Base-by-base conservation (phyloP, 129 eudicot genomes). In the Apium graveolens region DNA sequence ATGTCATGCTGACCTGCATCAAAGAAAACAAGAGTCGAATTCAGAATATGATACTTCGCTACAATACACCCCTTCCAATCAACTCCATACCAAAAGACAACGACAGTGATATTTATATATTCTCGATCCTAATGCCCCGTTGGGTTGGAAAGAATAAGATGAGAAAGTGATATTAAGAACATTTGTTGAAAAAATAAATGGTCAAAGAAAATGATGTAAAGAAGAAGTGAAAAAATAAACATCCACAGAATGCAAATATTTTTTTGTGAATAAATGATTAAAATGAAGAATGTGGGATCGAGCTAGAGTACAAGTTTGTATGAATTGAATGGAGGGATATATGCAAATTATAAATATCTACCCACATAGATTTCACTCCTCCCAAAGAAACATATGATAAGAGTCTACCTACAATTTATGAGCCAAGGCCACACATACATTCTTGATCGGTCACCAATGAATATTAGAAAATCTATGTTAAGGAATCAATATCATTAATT, bases 1-100 rank as follows among this genome's bases (percentile, higher is more conserved):
- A 70, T 8, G 91, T 88, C 86, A 96, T 24, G 84, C 93, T 89
- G 75, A 92, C 96, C 99, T 96, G 93, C 92, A 86, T 27, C 46
- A 32, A 68, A 65, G 27, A 17, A 48, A 34, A 39, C 70, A 75
- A 20, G 77, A 20, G 18, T 21, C 8, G 11, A 14, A n/a, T 62
- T 34, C n/a, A 39, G 68, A 9, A n/a, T 60, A n/a, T 60, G 0
- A 10, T 24, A n/a, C 65, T 24, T 26, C 68, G 32, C 68, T 60
- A 0, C 68, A 60, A 26, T 11, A 60, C n/a, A n/a, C 11, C 65
- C 0, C n/a, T 57, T 2, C n/a, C 3, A 53, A 20, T 9, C 27
- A 53, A 53, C 62, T 53, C 4, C 14, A n/a, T n/a, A 57, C 26
- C 65, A 24, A 57, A 57, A n/a, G 65, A 57, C 31, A n/a, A 1